Evolutionary conservation across 371 early-diverging fungal genomes (phyloP).

Genomic region (Batrachochytrium dendrobatidis): DNA sequence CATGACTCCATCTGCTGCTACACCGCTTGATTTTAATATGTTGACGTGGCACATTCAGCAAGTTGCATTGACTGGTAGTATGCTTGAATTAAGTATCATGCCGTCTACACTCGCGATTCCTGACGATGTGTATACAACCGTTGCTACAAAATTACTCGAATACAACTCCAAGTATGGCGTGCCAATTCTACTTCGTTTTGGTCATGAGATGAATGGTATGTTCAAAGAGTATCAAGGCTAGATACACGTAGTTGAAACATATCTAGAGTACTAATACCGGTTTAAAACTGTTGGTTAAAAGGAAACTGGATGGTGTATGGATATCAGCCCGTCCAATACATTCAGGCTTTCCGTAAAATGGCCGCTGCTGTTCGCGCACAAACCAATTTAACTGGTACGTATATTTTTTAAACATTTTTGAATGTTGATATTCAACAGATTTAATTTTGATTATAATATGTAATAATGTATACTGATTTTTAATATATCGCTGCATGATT

Average conservation of each 20-base stretch:
- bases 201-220: slow-evolving; percentile 39
- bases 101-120: slow-evolving; percentile 12
- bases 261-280: too few relatives aligned
- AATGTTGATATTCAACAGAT: not conserved
- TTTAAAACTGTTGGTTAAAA: slow-evolving; percentile 5
- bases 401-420: too few relatives aligned
- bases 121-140: slow-evolving; percentile 3
- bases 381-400: slow-evolving; percentile 24
- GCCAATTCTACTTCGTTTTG: slow-evolving; percentile 31
- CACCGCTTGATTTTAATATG: slow-evolving; percentile 6
- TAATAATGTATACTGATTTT: too few relatives aligned
- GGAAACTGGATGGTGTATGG: not conserved
- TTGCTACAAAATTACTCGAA: slow-evolving; percentile 7
- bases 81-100: slow-evolving; percentile 16
- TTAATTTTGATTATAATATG: too few relatives aligned
- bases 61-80: slow-evolving; percentile 9
- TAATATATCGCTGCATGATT: not conserved
- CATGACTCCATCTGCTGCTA: slow-evolving; percentile 1
- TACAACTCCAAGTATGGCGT: slow-evolving; percentile 28
- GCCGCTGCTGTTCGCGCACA: slow-evolving; percentile 3
- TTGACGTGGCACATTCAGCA: slow-evolving; percentile 14
- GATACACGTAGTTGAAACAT: slow-evolving; percentile 13
- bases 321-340: not conserved
- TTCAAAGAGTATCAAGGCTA: slow-evolving; percentile 13
- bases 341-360: not conserved